Percentiles rank a stretch among this genome's conserved stretches.
Conservation (phyloP, 2,329 filamentous ascomycete genomes). For the Aspergillus intermedius region DNA sequence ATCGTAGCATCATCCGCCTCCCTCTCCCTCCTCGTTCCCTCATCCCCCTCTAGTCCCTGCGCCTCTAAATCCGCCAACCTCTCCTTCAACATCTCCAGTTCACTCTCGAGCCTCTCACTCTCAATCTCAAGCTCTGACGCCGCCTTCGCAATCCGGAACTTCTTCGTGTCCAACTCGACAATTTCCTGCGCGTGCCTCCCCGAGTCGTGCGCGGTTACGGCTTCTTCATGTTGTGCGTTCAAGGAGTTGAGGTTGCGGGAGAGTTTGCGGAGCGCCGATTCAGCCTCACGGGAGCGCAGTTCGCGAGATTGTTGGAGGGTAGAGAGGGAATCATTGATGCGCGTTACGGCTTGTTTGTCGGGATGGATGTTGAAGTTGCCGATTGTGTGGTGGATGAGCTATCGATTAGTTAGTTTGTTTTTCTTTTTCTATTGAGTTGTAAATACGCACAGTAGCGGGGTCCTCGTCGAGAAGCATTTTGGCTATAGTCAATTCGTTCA, state of each 20-base stretch:
- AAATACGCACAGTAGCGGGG: slow-evolving; percentile 64
- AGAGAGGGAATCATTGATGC: slow-evolving; percentile 75
- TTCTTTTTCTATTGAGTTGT: too few species aligned
- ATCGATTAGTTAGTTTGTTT: slow-evolving; percentile 9
- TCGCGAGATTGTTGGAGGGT: slow-evolving; percentile 80
- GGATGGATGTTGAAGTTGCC: slow-evolving; percentile 91
- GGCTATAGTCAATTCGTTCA: slow-evolving; percentile 12
- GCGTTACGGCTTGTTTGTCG: slow-evolving; percentile 75
- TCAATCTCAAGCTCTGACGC: slow-evolving; percentile 87
- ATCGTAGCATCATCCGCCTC: slow-evolving; percentile 46
- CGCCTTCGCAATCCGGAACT: slow-evolving; percentile 90
- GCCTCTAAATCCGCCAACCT: slow-evolving; percentile 75
- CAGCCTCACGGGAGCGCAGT: slow-evolving; percentile 65
- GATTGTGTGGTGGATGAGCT: slow-evolving; percentile 89
- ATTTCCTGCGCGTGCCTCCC: slow-evolving; percentile 78
- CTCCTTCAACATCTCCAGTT: slow-evolving; percentile 67
- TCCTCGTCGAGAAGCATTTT: slow-evolving; percentile 93
- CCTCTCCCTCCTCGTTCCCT: slow-evolving; percentile 45
- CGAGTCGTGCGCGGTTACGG: slow-evolving; percentile 66
- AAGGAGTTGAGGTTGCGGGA: slow-evolving; percentile 70
- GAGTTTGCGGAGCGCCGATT: slow-evolving; percentile 62
- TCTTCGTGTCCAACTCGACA: slow-evolving; percentile 79
- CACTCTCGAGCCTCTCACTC: slow-evolving; percentile 78
- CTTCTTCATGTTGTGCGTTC: slow-evolving; percentile 68
- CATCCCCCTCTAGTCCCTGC: slow-evolving; percentile 74